These are phyloP conservation scores for Trifolium fragiferum DNA, from an alignment of 306 rosid genomes.

Conservation along the genomic window DNA sequence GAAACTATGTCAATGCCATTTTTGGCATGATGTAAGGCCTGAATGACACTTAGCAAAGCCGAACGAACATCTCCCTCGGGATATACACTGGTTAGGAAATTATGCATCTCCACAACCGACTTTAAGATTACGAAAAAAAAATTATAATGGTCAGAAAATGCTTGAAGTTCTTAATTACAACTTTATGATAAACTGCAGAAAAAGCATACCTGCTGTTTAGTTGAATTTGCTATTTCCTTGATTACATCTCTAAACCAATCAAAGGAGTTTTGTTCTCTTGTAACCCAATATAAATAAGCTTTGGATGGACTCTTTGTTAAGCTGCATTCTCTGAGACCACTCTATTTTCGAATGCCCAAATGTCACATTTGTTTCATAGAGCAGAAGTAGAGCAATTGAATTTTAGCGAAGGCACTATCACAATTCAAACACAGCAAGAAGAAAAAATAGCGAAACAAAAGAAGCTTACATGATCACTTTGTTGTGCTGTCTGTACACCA, in stretches of 20 bases:
- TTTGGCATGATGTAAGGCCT: slow-evolving; percentile 69
- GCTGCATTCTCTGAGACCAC: slow-evolving; percentile 56
- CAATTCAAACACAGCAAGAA: background rate
- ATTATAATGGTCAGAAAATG: slow-evolving; percentile 40
- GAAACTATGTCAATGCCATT: slow-evolving; percentile 78
- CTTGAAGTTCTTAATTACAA: slow-evolving; percentile 27
- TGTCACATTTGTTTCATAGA: slow-evolving; percentile 38
- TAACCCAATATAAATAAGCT: slow-evolving; percentile 86
- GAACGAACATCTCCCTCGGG: slow-evolving; percentile 79
- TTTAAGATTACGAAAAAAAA: slow-evolving; percentile 43
- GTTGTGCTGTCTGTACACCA: slow-evolving; percentile 40
- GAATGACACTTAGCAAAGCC: slow-evolving; percentile 69
- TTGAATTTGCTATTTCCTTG: slow-evolving; percentile 63
- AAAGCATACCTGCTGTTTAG: slow-evolving; percentile 60
- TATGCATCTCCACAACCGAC: slow-evolving; percentile 78
- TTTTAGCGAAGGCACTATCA: slow-evolving; percentile 29
- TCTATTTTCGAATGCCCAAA: slow-evolving; percentile 58
- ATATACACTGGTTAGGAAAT: slow-evolving; percentile 76
- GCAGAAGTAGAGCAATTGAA: slow-evolving; percentile 37
- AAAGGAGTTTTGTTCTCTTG: slow-evolving; percentile 89
- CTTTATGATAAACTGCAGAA: background rate
- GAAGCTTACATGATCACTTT: slow-evolving; percentile 49
- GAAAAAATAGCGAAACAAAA: slow-evolving; percentile 1
- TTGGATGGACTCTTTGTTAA: slow-evolving; percentile 61
- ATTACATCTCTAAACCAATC: slow-evolving; percentile 88